Percentiles rank a stretch among this genome's conserved stretches.
These are phyloP conservation scores for Penicillium sp. DNA, from an alignment of 2,329 filamentous ascomycete species.

Conservation along the genomic window DNA sequence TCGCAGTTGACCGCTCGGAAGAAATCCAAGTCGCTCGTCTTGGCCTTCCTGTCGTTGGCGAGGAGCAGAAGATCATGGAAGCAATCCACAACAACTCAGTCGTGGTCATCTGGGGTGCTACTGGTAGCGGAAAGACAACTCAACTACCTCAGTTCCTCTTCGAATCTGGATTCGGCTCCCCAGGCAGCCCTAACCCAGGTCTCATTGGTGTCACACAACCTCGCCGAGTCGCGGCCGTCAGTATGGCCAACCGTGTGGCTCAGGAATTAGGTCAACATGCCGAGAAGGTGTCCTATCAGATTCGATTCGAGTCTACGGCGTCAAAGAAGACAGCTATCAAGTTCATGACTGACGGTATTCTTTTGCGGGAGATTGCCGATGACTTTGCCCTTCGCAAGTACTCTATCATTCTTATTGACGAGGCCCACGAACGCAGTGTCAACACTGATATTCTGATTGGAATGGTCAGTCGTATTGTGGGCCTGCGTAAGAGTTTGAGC, in stretches of 20 bases:
- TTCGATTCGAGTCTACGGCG: constrained; percentile 86
- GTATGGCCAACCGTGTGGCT: constrained; percentile 88
- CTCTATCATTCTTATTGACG: constrained; percentile 89
- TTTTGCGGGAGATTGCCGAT: constrained; percentile 83
- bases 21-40: constrained; percentile 75
- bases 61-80: constrained; percentile 98
- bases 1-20: constrained; percentile 64
- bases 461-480: constrained; percentile 90
- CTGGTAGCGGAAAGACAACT: constrained; percentile 95
- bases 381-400: constrained; percentile 88
- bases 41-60: constrained; percentile 81
- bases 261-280: constrained; percentile 77
- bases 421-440: constrained; percentile 93
- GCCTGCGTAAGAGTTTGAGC: constrained; percentile 70
- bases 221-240: constrained; percentile 88
- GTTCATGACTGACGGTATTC: constrained; percentile 98
- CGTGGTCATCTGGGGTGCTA: constrained; percentile 89
- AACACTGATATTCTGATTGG: constrained; percentile 98
- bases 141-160: constrained; percentile 95
- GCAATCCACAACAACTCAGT: constrained; percentile 87
- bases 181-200: constrained; percentile 73
- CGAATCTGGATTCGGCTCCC: constrained; percentile 84
- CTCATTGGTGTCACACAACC: constrained; percentile 96
- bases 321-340: constrained; percentile 82
- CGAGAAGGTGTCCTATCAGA: constrained; percentile 83